These are phyloP conservation scores for Ilyonectria sp. DNA, from an alignment of 2,329 filamentous ascomycete species.

Conservation along the genomic window DNA sequence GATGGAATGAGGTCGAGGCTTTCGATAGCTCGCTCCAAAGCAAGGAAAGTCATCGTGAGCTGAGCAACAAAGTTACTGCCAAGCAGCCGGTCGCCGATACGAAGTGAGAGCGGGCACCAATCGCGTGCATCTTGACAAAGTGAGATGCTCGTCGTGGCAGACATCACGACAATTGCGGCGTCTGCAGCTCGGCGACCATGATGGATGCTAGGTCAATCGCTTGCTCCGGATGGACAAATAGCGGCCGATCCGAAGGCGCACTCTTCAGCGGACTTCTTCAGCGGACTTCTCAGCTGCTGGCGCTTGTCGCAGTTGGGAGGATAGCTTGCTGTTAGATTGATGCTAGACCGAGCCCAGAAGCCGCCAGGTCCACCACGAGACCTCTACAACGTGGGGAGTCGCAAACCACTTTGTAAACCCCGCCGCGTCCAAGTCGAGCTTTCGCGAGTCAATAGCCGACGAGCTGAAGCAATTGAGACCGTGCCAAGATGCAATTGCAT, in stretches of 20 bases:
- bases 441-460: neutral
- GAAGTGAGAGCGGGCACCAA: conserved; percentile 45
- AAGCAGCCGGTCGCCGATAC: neutral
- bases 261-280: neutral
- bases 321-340: neutral
- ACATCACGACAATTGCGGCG: conserved; percentile 14
- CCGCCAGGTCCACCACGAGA: neutral
- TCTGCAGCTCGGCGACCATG: neutral
- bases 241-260: neutral
- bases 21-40: conserved; percentile 32
- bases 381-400: neutral
- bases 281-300: neutral
- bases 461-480: neutral
- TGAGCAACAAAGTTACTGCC: conserved; percentile 17
- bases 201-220: neutral
- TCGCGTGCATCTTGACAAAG: conserved; percentile 17
- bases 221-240: neutral
- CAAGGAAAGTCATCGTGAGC: conserved; percentile 12
- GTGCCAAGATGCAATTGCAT: neutral
- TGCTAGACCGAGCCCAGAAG: neutral
- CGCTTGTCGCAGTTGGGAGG: neutral
- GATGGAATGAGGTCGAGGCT: conserved; percentile 19
- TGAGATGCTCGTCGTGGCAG: conserved; percentile 26
- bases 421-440: neutral
- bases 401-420: neutral